A percentile compares a stretch with the other conserved stretches of the same genome.
Conservation (phyloP, 2,329 filamentous ascomycete genomes). For the Penicillium occitanis region DNA sequence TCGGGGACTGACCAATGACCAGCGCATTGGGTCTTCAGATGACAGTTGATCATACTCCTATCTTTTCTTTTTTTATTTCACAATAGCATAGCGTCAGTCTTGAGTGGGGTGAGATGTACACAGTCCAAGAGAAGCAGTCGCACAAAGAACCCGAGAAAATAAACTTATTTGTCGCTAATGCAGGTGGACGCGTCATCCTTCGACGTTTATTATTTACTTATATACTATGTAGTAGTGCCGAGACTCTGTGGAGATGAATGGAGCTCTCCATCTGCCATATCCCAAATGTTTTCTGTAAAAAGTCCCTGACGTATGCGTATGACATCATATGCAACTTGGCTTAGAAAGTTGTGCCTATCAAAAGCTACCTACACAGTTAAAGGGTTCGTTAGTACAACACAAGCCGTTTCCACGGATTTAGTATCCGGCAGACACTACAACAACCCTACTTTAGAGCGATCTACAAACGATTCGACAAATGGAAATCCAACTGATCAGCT, state of each 20-base stretch:
- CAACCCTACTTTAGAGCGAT: neutral
- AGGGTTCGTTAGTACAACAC: too few species aligned
- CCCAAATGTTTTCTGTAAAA: neutral
- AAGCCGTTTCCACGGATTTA: neutral
- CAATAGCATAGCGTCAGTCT: neutral
- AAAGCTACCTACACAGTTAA: neutral
- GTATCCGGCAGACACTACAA: neutral
- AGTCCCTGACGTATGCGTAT: neutral
- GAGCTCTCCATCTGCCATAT: neutral
- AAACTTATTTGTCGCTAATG: neutral
- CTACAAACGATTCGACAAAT: neutral
- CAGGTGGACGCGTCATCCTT: neutral
- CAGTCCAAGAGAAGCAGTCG: neutral
- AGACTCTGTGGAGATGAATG: neutral
- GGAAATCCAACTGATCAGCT: neutral
- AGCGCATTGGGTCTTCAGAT: constrained; percentile 4
- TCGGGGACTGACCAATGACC: constrained; percentile 8
- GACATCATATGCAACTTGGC: neutral
- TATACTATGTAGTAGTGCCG: neutral
- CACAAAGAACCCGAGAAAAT: neutral
- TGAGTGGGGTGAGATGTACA: too few species aligned
- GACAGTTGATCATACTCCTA: neutral
- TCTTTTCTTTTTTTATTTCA: neutral
- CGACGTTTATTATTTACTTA: neutral
- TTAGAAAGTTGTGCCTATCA: neutral